Conservation (phyloP, 495 filamentous ascomycete species). For the Cercophora samala region DNA sequence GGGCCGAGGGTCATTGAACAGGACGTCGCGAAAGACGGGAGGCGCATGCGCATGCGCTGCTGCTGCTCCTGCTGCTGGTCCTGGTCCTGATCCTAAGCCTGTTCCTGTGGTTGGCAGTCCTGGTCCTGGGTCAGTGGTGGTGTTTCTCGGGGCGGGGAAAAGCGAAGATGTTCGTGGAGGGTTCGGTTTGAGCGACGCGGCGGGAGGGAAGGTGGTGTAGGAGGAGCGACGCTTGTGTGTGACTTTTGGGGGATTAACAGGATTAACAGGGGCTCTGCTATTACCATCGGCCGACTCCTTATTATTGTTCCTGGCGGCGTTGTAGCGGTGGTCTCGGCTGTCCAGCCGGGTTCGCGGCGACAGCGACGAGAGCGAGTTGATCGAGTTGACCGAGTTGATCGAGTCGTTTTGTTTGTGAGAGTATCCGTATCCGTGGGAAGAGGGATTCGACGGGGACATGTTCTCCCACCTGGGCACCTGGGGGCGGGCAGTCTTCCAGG, state of each 20-base stretch:
- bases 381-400: constrained; percentile 13
- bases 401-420: constrained; percentile 12
- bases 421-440: constrained; percentile 8
- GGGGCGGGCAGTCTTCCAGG: constrained; percentile 22
- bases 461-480: no score
- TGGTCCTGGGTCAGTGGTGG: constrained; percentile 36
- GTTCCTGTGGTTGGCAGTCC: constrained; percentile 28
- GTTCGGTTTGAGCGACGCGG: constrained; percentile 6
- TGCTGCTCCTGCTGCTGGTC: constrained; percentile 4
- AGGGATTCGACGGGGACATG: constrained; percentile 27
- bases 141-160: constrained; percentile 33
- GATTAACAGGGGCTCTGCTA: constrained; percentile 4
- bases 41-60: constrained; percentile 13
- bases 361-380: constrained; percentile 20
- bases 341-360: constrained; percentile 19
- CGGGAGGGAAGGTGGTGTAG: constrained; percentile 24
- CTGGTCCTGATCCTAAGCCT: not conserved
- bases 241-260: not conserved
- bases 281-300: constrained; percentile 16
- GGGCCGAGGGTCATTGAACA: constrained; percentile 33
- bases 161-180: constrained; percentile 39
- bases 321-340: constrained; percentile 19
- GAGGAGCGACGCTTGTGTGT: constrained; percentile 14
- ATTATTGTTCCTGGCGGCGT: not conserved
- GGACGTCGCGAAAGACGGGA: constrained; percentile 25